These are phyloP conservation scores for Pseudogymnoascus sp. DNA, from an alignment of 2,329 filamentous ascomycete species.

Conservation along the genomic window DNA sequence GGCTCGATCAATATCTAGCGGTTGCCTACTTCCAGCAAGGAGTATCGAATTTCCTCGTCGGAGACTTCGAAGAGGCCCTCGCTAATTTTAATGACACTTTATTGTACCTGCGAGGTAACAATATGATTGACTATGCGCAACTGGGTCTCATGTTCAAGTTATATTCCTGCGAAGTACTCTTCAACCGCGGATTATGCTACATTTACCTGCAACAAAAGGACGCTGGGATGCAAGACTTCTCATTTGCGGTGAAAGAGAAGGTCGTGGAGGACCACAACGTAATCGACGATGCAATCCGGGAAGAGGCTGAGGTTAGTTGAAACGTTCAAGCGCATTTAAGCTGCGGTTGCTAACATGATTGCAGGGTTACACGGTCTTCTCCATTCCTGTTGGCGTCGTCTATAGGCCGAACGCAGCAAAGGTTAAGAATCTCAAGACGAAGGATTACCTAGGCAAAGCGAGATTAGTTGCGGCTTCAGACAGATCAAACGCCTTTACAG, in stretches of 20 bases:
- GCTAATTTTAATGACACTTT: conserved; percentile 99
- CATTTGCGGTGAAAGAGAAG: conserved; percentile 90
- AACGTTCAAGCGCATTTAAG: neutral
- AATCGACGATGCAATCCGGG: conserved; percentile 91
- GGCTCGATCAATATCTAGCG: conserved; percentile 88
- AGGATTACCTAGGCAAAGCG: conserved; percentile 97
- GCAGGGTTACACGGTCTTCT: conserved; percentile 96
- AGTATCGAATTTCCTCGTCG: conserved; percentile 93
- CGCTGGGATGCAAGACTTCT: conserved; percentile 81
- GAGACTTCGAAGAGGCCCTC: conserved; percentile 93
- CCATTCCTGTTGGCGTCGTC: conserved; percentile 89
- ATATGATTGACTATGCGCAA: conserved; percentile 96
- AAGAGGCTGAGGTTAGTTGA: conserved; percentile 71
- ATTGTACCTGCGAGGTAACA: conserved; percentile 88
- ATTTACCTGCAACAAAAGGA: conserved; percentile 93
- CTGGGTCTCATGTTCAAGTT: conserved; percentile 91
- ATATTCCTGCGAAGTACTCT: conserved; percentile 94
- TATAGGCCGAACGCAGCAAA: conserved; percentile 96
- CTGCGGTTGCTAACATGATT: conserved; percentile 16
- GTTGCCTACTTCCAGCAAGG: conserved; percentile 98
- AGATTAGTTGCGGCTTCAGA: conserved; percentile 84
- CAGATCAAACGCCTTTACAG: conserved; percentile 70
- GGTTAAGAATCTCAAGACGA: conserved; percentile 95
- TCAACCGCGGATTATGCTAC: conserved; percentile 95
- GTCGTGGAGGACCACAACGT: conserved; percentile 94